phyloP scores from a whole-genome alignment of 306 rosid genomes.

The Vicia villosa region DNA sequence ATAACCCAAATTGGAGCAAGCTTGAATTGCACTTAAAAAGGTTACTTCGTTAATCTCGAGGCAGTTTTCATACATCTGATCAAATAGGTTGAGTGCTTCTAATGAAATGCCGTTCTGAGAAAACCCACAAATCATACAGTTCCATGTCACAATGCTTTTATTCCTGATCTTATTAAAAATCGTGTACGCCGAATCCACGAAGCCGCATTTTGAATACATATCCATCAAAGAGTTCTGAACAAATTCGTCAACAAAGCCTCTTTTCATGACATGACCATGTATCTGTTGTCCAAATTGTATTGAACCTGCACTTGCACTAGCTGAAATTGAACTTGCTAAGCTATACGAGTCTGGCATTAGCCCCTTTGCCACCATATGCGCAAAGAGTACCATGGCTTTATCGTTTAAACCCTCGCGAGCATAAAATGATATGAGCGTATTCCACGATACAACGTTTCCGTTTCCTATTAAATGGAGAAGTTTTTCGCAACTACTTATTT shows the following conservation, averaged over 20 bases:
- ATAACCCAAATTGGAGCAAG: slow-evolving; percentile 80
- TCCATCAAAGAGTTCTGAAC: slow-evolving; percentile 81
- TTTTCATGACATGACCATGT: slow-evolving; percentile 68
- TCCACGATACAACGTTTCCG: slow-evolving; percentile 60
- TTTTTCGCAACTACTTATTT: slow-evolving; percentile 47
- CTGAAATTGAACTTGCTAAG: slow-evolving; percentile 83
- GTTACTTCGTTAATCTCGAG: slow-evolving; percentile 69
- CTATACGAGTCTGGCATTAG: slow-evolving; percentile 75
- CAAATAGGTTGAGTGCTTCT: slow-evolving; percentile 75
- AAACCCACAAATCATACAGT: slow-evolving; percentile 82
- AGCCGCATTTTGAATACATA: slow-evolving; percentile 88
- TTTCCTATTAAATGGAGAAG: slow-evolving; percentile 56
- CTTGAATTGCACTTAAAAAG: slow-evolving; percentile 80
- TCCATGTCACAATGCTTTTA: slow-evolving; percentile 74
- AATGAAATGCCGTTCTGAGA: slow-evolving; percentile 69
- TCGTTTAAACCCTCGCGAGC: too few relatives aligned
- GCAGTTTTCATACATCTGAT: slow-evolving; percentile 58
- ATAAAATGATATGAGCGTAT: slow-evolving; percentile 19
- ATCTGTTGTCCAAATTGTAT: slow-evolving; percentile 72
- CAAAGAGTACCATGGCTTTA: too few relatives aligned
- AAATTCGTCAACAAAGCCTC: slow-evolving; percentile 64
- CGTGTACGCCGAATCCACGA: slow-evolving; percentile 54
- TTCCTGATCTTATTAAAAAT: slow-evolving; percentile 52
- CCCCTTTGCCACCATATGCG: slow-evolving; percentile 39
- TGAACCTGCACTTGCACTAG: slow-evolving; percentile 62